Base-by-base conservation (phyloP, 192 early-diverging fungal species). In the Dimargaris cristalligena region DNA sequence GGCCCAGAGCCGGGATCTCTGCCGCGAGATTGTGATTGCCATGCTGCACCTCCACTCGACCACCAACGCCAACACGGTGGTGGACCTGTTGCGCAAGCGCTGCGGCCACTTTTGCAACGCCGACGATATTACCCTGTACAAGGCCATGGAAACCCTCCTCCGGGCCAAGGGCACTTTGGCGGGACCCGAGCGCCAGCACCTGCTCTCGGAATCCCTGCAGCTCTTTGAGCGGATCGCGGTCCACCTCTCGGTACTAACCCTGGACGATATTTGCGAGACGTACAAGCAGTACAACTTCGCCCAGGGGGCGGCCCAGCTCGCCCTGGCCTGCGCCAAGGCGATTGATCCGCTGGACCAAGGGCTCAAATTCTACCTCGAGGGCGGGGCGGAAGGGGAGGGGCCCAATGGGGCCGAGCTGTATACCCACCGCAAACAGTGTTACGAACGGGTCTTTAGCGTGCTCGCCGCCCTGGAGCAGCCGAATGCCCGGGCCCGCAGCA, bases 41-140 rank as follows among this genome's bases (percentile, higher is more conserved):
- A 69, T 84, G 50, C 76, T 89, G 52, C 78, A 83, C 58, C 66
- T 74, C 28, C 80, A 82, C 67, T 34, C 77, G 23, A 61, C 70
- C 32, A 64, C 70, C 38, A 71, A 73, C 60, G 77, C 80, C 58
- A 68, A 82, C 44, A 70, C 67, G 31, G 71, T 89, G 44, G 80
- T 78, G 47, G 76, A 81, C 31, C 71, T 77, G 33, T 66, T 89
- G 48, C 74, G 76, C 61, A 65, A 75, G 26, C 71, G 74, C 14
- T 89, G 87, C 63, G 72, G 77, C 33, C 69, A 74, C 0, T 77
- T 89, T 61, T 87, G 83, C 63, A 74, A 69, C 18, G 60, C 72
- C 1, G 69, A 73, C 13, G 85, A 89, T 61, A 78, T 86, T 28
- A 66, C 78, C 0, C 66, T 86, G 46, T 86, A 80, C 69, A 73